These are phyloP conservation scores for Aspergillus carbonarius DNA, from an alignment of 2,329 filamentous ascomycete genomes.

Conservation along the genomic window DNA sequence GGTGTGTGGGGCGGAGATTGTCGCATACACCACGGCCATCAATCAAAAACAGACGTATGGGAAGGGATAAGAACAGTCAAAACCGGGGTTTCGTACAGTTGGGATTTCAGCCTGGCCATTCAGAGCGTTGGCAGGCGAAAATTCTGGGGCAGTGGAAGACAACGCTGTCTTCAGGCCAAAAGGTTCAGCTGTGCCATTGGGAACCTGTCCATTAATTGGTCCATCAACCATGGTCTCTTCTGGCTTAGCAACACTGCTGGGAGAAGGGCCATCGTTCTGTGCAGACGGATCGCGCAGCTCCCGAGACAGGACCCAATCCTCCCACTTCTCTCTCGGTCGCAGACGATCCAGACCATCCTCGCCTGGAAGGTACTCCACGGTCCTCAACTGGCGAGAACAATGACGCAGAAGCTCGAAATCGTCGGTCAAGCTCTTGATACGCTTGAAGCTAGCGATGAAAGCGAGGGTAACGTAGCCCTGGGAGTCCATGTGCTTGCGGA, in stretches of 20 bases:
- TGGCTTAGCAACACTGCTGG: slow-evolving; percentile 23
- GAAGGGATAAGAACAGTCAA: slow-evolving; percentile 12
- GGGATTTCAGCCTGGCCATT: slow-evolving; percentile 33
- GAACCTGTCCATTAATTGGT: slow-evolving; percentile 31
- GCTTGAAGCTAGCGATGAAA: slow-evolving; percentile 82
- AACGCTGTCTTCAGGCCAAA: slow-evolving; percentile 52
- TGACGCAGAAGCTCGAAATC: slow-evolving; percentile 72
- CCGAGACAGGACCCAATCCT: slow-evolving; percentile 72
- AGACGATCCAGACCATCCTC: slow-evolving; percentile 77
- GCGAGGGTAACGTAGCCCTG: slow-evolving; percentile 84
- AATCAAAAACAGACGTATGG: not conserved
- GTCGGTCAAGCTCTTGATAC: slow-evolving; percentile 70
- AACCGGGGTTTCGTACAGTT: slow-evolving; percentile 39
- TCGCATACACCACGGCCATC: not conserved
- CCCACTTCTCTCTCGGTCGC: slow-evolving; percentile 72
- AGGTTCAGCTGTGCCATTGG: slow-evolving; percentile 43
- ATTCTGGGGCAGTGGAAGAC: slow-evolving; percentile 64
- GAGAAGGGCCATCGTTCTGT: slow-evolving; percentile 68
- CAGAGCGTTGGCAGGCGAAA: slow-evolving; percentile 49
- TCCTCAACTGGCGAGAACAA: slow-evolving; percentile 69
- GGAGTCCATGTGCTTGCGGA: slow-evolving; percentile 89
- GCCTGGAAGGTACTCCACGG: slow-evolving; percentile 71
- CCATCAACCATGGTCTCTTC: slow-evolving; percentile 43
- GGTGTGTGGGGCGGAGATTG: not conserved
- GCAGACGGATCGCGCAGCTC: slow-evolving; percentile 71